Evolutionary conservation across 2,329 filamentous ascomycete genomes (phyloP).

Genomic region (Pseudocercospora ulei): DNA sequence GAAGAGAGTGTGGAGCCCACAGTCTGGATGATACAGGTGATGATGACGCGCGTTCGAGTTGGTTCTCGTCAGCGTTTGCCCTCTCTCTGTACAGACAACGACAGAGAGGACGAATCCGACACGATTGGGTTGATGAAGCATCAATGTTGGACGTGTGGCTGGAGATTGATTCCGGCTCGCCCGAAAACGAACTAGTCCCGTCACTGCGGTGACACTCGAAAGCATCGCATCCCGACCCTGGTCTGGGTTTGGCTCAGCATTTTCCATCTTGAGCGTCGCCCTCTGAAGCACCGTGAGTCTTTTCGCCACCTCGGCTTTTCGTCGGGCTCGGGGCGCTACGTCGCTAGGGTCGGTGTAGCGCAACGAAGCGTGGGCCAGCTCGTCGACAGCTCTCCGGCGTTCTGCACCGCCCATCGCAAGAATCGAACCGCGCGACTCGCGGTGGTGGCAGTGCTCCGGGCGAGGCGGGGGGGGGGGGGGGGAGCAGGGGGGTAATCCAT

Average conservation of each 20-base stretch:
- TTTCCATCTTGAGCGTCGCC: slow-evolving; percentile 20
- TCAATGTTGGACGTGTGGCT: too few relatives aligned
- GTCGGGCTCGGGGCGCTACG: slow-evolving; percentile 6
- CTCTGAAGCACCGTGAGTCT: too few relatives aligned
- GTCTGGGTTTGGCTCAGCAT: slow-evolving; percentile 24
- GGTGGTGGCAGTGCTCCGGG: slow-evolving; percentile 21
- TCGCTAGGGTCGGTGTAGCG: slow-evolving; percentile 26
- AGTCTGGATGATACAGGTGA: too few relatives aligned
- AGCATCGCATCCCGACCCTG: slow-evolving; percentile 23
- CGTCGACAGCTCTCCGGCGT: slow-evolving; percentile 36
- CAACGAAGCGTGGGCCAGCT: slow-evolving; percentile 35
- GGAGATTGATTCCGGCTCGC: slow-evolving; percentile 13
- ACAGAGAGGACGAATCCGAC: too few relatives aligned
- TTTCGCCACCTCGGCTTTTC: slow-evolving; percentile 8
- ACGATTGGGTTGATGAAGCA: too few relatives aligned
- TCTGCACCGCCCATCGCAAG: slow-evolving; percentile 34
- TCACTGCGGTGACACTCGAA: slow-evolving; percentile 24
- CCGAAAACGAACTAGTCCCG: slow-evolving; percentile 23
- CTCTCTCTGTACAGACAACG: too few relatives aligned
- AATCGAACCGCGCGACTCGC: slow-evolving; percentile 27
- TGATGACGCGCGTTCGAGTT: too few relatives aligned
- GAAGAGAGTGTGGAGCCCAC: too few relatives aligned
- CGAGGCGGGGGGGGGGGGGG: slow-evolving; percentile 18
- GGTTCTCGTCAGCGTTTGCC: too few relatives aligned
- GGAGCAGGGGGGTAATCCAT: slow-evolving; percentile 17